Evolutionary conservation across 805 yeast genomes (phyloP).

Genomic region (Ogataea thermomethanolica): DNA sequence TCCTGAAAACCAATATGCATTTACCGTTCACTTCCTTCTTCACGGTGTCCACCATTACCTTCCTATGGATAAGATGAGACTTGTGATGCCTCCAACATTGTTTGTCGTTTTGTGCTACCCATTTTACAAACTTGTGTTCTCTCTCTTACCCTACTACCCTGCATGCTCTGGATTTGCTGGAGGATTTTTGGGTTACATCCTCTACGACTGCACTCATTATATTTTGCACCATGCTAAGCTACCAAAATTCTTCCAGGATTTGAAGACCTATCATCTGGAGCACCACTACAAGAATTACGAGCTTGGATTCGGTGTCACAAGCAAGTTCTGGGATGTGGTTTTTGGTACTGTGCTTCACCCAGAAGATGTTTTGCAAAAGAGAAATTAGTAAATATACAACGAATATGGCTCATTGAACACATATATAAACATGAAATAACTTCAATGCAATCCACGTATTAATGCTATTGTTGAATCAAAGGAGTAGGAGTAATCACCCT

Average conservation of each 20-base stretch:
- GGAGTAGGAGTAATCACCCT: slow-evolving; percentile 7
- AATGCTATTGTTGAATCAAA: slow-evolving; percentile 20
- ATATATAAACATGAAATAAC: not conserved
- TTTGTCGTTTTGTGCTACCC: slow-evolving; percentile 73
- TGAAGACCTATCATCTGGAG: slow-evolving; percentile 90
- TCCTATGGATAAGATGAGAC: slow-evolving; percentile 92
- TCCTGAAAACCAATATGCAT: slow-evolving; percentile 74
- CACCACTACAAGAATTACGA: slow-evolving; percentile 98
- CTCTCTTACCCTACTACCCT: slow-evolving; percentile 70
- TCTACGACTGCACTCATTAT: slow-evolving; percentile 93
- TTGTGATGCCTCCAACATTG: slow-evolving; percentile 95
- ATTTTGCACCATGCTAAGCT: slow-evolving; percentile 83
- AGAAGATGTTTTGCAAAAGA: slow-evolving; percentile 43
- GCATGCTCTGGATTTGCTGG: slow-evolving; percentile 96
- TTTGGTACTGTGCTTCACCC: slow-evolving; percentile 75
- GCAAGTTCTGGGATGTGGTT: slow-evolving; percentile 89
- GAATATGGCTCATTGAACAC: slow-evolving; percentile 3
- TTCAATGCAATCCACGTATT: slow-evolving; percentile 8
- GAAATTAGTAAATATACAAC: slow-evolving; percentile 18
- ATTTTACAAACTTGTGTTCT: slow-evolving; percentile 73
- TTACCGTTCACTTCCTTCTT: slow-evolving; percentile 80
- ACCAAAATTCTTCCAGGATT: slow-evolving; percentile 70
- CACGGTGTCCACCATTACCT: slow-evolving; percentile 97
- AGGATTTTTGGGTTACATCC: slow-evolving; percentile 88
- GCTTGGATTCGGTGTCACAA: slow-evolving; percentile 94